Base-by-base conservation (phyloP, 257 asterid genomes). In the Scutellaria barbata region DNA sequence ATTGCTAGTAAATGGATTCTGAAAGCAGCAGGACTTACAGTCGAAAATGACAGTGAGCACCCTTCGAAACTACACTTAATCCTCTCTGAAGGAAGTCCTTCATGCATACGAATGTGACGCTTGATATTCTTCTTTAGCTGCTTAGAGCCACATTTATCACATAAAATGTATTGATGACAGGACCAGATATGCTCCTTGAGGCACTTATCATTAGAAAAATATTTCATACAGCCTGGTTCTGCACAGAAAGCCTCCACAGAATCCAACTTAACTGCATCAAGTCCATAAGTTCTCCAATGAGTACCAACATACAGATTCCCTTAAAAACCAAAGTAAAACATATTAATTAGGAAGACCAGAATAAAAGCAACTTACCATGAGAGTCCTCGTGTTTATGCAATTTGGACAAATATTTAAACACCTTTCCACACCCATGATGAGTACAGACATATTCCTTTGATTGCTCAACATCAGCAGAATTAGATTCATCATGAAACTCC, bases 101-200 rank as follows among this genome's bases (percentile, higher is more conserved):
- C 95, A 66, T 94, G 99, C 61, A 56, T 78, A 51, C 85, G 82
- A 8, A 92, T 84, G 77, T 95, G 98, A 5, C 95, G 92, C 83
- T 95, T 95, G 7, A 92, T 81, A 82, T 92, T 95, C 78, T 95
- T 91, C 85, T 83, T 91, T 64, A 95, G 82, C 75, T 91, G 96
- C 78, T 82, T 83, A 13, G 81, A 76, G 71, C 96, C 95, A 71
- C 99, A 95, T 76, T 75, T 79, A 76, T 84, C 95, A 68, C 99
- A 95, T 9, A 41, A 68, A 57, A 85, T 22, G 79, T 88, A 79
- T 69, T 80, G 96, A 82, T 92, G 99, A 67, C 90, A 83, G 43
- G 86, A 72, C 52, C 65, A 72, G 9, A 86, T 79, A 76, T 95
- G 99, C 78, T 86, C 95, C 81, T 77, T 89, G 20, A 95, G 95